Evolutionary conservation across 2,329 filamentous ascomycete genomes (phyloP).

Genomic region (Cercospora beticola): DNA sequence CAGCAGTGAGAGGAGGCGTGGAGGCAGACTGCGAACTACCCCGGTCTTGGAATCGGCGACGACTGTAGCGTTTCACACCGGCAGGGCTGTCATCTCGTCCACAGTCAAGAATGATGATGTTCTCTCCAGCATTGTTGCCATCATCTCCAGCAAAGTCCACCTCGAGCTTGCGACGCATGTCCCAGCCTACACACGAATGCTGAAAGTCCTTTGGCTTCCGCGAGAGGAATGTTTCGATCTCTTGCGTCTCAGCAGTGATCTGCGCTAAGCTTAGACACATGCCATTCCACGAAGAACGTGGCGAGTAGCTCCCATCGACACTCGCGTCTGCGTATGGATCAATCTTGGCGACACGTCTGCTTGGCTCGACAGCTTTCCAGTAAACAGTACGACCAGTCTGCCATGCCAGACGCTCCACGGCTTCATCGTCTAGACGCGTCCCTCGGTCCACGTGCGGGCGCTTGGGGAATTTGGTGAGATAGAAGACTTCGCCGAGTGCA

Average conservation of each 20-base stretch:
- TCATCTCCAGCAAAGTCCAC: slow-evolving; percentile 88
- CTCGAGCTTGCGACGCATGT: slow-evolving; percentile 81
- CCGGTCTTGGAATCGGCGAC: slow-evolving; percentile 48
- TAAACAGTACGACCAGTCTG: slow-evolving; percentile 71
- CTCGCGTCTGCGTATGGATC: slow-evolving; percentile 71
- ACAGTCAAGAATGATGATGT: slow-evolving; percentile 70
- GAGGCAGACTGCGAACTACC: slow-evolving; percentile 16
- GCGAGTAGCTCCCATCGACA: slow-evolving; percentile 72
- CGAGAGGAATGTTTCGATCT: slow-evolving; percentile 74
- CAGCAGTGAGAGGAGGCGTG: slow-evolving; percentile 32
- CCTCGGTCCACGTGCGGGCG: slow-evolving; percentile 53
- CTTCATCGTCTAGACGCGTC: slow-evolving; percentile 51
- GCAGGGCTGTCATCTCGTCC: slow-evolving; percentile 60
- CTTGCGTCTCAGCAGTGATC: slow-evolving; percentile 70
- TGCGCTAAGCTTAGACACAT: slow-evolving; percentile 72
- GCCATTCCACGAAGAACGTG: slow-evolving; percentile 71
- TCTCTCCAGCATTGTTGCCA: slow-evolving; percentile 72
- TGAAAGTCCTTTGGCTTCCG: slow-evolving; percentile 77
- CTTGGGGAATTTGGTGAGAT: slow-evolving; percentile 69
- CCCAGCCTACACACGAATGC: slow-evolving; percentile 78
- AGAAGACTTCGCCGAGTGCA: slow-evolving; percentile 87
- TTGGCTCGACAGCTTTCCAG: slow-evolving; percentile 79
- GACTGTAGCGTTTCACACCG: slow-evolving; percentile 58
- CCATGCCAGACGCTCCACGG: slow-evolving; percentile 69
- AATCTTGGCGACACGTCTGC: slow-evolving; percentile 67